phyloP scores from a whole-genome alignment of 768 basidiomycete species.

The Cystobasidium tubakii region DNA sequence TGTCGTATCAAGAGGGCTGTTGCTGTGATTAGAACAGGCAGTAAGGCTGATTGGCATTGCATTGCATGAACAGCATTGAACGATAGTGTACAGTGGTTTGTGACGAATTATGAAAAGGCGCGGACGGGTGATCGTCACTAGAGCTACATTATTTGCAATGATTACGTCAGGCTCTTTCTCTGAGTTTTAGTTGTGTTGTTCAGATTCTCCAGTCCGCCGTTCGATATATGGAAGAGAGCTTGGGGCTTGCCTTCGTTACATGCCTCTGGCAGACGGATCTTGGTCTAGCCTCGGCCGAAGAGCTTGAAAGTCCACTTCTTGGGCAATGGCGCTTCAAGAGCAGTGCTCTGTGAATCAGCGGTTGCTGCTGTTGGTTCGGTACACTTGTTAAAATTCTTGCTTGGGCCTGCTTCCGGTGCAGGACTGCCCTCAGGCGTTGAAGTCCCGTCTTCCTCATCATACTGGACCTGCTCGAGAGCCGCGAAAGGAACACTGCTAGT shows the following conservation, averaged over 20 bases:
- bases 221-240: too few relatives aligned
- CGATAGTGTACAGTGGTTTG: slow-evolving; percentile 77
- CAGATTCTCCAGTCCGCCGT: too few relatives aligned
- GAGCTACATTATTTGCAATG: background rate
- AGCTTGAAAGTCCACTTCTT: slow-evolving; percentile 17
- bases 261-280: too few relatives aligned
- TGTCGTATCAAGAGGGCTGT: slow-evolving; percentile 38
- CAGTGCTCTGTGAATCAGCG: background rate
- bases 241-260: too few relatives aligned
- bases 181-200: too few relatives aligned
- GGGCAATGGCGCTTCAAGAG: background rate
- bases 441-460: background rate
- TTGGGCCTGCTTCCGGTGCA: background rate
- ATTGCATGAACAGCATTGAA: slow-evolving; percentile 58
- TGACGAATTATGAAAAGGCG: slow-evolving; percentile 69
- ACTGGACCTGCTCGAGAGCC: background rate
- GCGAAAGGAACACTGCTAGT: background rate
- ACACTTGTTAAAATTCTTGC: background rate
- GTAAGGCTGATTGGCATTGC: slow-evolving; percentile 44
- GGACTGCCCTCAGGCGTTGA: background rate
- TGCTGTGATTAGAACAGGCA: background rate
- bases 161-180: background rate
- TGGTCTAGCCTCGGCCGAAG: background rate
- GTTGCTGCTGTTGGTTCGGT: background rate
- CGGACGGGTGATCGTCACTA: slow-evolving; percentile 55